Evolutionary conservation across 139 green algal genomes (phyloP), one percentile per base, ranked within the genome.

Genomic region (Picochlorum costavermella): DNA sequence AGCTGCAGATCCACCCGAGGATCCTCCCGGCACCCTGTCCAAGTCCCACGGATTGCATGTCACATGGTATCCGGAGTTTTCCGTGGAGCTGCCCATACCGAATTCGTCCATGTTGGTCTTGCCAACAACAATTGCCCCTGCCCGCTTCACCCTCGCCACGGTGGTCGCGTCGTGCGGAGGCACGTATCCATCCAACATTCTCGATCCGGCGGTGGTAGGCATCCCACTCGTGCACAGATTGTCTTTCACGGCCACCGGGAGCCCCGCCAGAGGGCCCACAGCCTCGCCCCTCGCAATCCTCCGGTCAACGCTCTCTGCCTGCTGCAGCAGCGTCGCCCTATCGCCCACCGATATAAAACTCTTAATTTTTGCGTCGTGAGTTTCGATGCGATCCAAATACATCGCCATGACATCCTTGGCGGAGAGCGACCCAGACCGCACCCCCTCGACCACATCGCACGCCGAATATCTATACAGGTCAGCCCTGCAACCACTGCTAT

Each of bases 41-140:
- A 61, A n/a, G 76, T 90, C 83, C 80, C 84, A 92, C 5, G 90
- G 90, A 68, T 95, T 95, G 45, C 75, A 46, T 0, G 82, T 89
- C 2, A 51, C 57, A 40, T 50, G 80, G 72, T 83, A 97, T 0
- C 81, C 84, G 0, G 83, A 95, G 67, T 86, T 88, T 63, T 98
- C 94, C 3, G 87, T 97, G 16, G 75, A 89, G 80, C 72, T 90
- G 48, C 94, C 94, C 94, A 99, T 99, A 53, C 91, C 92, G 69
- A 98, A 99, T 67, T 96, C 90, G 56, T 99, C 94, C 79, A 94
- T 83, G 81, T 98, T 98, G 13, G 88, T 95, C 74, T 99, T 99
- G 28, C 94, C 94, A 28, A 99, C 25, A 14, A 98, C 50, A 17
- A 98, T 64, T 2, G 86, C 89, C 1, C 92, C 93, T 28, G 84